Conservation (phyloP, 1,284 basidiomycete genomes). For the Anthracocystis setariae region DNA sequence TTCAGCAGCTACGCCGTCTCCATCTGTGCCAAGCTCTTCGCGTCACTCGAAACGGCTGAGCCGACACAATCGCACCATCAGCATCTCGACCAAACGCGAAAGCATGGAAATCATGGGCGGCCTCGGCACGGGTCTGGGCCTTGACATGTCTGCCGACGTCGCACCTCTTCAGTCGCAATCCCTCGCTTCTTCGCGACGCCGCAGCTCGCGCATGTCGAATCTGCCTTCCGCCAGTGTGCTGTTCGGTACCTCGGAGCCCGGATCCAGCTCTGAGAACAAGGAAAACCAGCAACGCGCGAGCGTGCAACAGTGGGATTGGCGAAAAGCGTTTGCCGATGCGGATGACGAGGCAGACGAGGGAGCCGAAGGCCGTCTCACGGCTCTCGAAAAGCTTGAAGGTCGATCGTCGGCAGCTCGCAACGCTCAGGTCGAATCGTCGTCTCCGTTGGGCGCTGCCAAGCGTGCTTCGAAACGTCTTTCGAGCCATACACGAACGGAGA, state of each 20-base stretch:
- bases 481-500: constrained; percentile 47
- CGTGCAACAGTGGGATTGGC: constrained; percentile 48
- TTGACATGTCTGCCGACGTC: constrained; percentile 20
- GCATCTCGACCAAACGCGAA: constrained; percentile 58
- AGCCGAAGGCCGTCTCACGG: constrained; percentile 51
- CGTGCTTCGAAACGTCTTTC: constrained; percentile 44
- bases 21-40: constrained; percentile 16
- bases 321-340: constrained; percentile 33
- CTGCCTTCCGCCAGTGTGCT: constrained; percentile 53
- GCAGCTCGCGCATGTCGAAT: constrained; percentile 54
- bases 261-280: neutral
- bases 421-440: constrained; percentile 4
- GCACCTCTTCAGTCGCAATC: constrained; percentile 17
- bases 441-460: constrained; percentile 6
- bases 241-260: constrained; percentile 39
- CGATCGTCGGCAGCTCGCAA: constrained; percentile 14
- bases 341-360: constrained; percentile 25
- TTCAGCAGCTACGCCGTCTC: constrained; percentile 1
- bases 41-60: constrained; percentile 44
- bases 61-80: constrained; percentile 55
- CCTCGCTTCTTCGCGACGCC: constrained; percentile 19
- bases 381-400: constrained; percentile 62
- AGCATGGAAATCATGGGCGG: constrained; percentile 65
- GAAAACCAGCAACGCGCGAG: constrained; percentile 15
- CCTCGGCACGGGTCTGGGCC: constrained; percentile 47